A percentile compares a stretch with the other conserved stretches of the same genome.
These are phyloP conservation scores for Thuja plicata DNA, from an alignment of 83 land plant genomes.

Conservation along the genomic window DNA sequence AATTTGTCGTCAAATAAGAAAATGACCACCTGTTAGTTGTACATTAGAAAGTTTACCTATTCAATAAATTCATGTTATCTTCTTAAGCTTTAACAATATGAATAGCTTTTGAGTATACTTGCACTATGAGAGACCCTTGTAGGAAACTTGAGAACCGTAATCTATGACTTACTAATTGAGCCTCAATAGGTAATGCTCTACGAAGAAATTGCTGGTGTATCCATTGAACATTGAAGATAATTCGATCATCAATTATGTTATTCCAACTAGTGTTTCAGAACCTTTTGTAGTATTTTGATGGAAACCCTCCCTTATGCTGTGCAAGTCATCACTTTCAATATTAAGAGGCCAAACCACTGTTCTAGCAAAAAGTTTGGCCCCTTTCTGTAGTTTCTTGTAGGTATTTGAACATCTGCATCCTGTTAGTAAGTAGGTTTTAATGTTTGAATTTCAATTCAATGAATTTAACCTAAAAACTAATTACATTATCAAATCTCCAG, in stretches of 20 bases:
- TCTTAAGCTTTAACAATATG: slow-evolving; percentile 1
- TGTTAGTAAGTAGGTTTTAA: background rate
- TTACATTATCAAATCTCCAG: background rate
- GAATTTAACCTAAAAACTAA: background rate
- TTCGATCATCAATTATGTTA: background rate
- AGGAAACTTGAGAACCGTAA: background rate
- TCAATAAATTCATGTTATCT: background rate
- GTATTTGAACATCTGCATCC: background rate
- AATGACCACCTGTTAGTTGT: background rate
- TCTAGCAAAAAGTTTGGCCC: background rate
- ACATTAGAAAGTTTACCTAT: background rate
- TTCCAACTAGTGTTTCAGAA: background rate
- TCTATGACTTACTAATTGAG: background rate
- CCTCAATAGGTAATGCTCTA: background rate
- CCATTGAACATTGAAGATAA: background rate
- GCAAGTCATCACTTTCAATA: background rate
- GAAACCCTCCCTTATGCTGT: background rate
- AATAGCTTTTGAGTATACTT: background rate
- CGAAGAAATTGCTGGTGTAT: background rate
- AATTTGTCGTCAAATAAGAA: background rate
- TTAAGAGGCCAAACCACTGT: slow-evolving; percentile 2
- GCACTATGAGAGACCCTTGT: background rate
- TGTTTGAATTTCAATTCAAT: background rate
- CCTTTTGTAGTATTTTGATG: background rate
- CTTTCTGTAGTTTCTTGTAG: background rate